A percentile compares a stretch with the other conserved stretches of the same genome.
These are phyloP conservation scores for Urochloa ruziziensis DNA, from an alignment of 176 grass and related monocot species.

Conservation along the genomic window DNA sequence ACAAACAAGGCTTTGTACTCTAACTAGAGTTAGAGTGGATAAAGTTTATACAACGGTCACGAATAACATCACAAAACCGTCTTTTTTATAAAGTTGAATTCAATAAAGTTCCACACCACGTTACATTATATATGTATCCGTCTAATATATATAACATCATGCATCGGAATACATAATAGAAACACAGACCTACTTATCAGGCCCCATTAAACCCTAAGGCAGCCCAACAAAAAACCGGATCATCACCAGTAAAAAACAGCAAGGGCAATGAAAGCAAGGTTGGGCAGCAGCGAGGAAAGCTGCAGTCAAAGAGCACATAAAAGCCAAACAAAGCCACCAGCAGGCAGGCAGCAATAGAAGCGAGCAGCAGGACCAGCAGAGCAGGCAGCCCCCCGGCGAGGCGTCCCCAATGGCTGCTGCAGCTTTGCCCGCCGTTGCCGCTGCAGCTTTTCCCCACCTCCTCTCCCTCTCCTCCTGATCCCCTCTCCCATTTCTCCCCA, in stretches of 20 bases:
- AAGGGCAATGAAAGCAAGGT: not conserved
- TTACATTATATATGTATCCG: not conserved
- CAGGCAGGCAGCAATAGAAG: slow-evolving; percentile 11
- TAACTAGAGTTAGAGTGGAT: too few species aligned
- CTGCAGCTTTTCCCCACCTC: slow-evolving; percentile 20
- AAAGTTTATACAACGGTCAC: not conserved
- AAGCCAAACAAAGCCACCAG: slow-evolving; percentile 24
- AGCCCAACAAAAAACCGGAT: not conserved
- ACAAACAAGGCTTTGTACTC: too few species aligned
- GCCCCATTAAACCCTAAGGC: not conserved
- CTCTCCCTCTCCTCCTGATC: slow-evolving; percentile 13
- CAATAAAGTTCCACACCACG: not conserved
- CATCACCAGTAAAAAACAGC: not conserved
- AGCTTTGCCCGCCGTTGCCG: slow-evolving; percentile 23
- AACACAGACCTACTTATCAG: not conserved
- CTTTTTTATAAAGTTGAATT: not conserved
- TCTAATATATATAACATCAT: not conserved
- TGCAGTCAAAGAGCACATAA: slow-evolving; percentile 43
- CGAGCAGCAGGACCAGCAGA: slow-evolving; percentile 27
- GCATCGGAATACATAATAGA: not conserved
- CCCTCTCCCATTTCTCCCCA: not conserved
- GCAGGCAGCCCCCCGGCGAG: not conserved
- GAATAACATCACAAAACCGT: not conserved
- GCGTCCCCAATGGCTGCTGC: slow-evolving; percentile 39
- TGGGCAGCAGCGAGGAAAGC: not conserved